A percentile compares a stretch with the other conserved stretches of the same genome.
phyloP scores from a whole-genome alignment of 345 rosid genomes.

The Aegle marmelos region DNA sequence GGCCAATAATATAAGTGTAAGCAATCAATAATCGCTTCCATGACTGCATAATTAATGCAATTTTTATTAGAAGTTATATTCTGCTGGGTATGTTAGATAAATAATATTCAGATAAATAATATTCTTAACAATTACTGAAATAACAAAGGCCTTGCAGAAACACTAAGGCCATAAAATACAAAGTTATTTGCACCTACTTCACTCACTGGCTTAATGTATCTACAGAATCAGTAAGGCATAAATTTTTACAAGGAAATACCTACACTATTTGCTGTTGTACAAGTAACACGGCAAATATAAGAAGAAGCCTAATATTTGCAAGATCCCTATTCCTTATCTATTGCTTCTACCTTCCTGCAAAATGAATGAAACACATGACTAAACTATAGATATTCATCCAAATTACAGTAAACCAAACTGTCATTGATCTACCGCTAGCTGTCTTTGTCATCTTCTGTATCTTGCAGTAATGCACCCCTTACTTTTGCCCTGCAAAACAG shows the following conservation, averaged over 20 bases:
- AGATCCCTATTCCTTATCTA: background rate
- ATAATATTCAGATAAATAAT: background rate
- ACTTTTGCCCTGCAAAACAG: slow-evolving; percentile 51
- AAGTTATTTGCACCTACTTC: background rate
- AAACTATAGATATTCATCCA: background rate
- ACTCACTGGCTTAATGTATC: no score
- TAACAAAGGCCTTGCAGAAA: background rate
- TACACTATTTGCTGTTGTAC: background rate
- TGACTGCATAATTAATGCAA: no score
- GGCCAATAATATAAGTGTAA: no score
- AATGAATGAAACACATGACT: background rate
- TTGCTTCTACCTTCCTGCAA: background rate
- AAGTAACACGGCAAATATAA: background rate
- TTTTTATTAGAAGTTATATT: no score
- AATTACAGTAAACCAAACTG: background rate
- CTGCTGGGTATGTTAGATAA: no score
- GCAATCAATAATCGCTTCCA: no score
- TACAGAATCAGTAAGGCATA: background rate
- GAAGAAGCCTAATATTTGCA: background rate
- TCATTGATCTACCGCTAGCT: slow-evolving; percentile 8
- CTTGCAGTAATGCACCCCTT: slow-evolving; percentile 68
- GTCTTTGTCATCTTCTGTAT: slow-evolving; percentile 48
- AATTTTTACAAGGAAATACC: background rate
- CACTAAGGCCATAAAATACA: background rate
- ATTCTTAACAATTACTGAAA: background rate